Evolutionary conservation across 805 yeast genomes (phyloP).

Genomic region (Schwanniomyces pseudopolymorphus): DNA sequence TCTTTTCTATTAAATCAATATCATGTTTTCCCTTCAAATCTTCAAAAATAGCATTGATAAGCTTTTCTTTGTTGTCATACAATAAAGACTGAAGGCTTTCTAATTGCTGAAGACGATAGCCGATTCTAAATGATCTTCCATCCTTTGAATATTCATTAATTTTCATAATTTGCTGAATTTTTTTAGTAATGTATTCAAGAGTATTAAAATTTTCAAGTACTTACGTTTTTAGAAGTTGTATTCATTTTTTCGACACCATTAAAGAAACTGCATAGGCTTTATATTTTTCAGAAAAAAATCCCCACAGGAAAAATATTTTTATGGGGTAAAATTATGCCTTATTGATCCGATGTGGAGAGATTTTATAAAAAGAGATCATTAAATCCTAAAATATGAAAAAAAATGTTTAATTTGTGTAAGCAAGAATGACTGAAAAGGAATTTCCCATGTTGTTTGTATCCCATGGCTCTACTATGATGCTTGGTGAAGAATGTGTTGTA

Average conservation of each 20-base stretch:
- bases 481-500: conserved; percentile 2
- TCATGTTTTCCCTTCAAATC: not conserved
- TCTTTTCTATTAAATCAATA: not conserved
- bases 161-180: not conserved
- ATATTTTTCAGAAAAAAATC: not conserved
- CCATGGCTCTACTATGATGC: conserved; percentile 4
- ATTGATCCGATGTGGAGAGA: not conserved
- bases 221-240: not conserved
- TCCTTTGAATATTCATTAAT: conserved; percentile 1
- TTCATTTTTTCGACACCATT: not conserved
- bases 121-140: not conserved
- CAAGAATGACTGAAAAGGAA: not conserved
- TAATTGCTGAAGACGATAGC: not conserved
- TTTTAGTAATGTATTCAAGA: not conserved
- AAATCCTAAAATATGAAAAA: not conserved
- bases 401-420: too few species aligned
- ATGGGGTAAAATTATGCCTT: not conserved
- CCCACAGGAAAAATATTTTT: not conserved
- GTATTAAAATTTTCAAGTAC: not conserved
- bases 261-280: not conserved
- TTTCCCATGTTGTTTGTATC: conserved; percentile 3
- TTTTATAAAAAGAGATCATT: not conserved
- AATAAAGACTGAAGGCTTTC: not conserved
- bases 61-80: not conserved
- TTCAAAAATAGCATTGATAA: not conserved